Evolutionary conservation across 2,329 filamentous ascomycete genomes (phyloP).

Genomic region (Colletotrichum liriopes): DNA sequence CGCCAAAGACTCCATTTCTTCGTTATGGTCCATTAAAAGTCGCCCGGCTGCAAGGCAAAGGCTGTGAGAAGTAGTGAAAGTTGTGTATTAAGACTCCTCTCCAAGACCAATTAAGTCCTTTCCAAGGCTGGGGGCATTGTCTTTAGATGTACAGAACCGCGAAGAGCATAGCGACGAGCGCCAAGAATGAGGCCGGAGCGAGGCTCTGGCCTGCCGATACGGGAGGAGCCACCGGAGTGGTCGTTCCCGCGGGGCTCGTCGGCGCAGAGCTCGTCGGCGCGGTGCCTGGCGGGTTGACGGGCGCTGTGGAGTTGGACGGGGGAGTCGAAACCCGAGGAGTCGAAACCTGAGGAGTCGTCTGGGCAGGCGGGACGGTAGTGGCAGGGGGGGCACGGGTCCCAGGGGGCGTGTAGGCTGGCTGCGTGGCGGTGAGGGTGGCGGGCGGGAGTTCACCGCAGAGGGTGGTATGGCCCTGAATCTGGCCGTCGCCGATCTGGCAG

Average conservation of each 20-base stretch:
- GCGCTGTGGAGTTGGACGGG: constrained; percentile 37
- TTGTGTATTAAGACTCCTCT: constrained; percentile 17
- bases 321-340: constrained; percentile 64
- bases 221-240: constrained; percentile 43
- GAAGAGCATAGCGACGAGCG: constrained; percentile 53
- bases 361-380: constrained; percentile 10
- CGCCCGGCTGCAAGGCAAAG: constrained; percentile 27
- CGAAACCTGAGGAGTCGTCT: constrained; percentile 59
- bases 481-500: constrained; percentile 66
- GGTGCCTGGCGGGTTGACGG: constrained; percentile 43
- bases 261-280: constrained; percentile 17
- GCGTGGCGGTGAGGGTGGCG: constrained; percentile 26
- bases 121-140: not conserved
- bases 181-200: constrained; percentile 52
- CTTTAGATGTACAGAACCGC: constrained; percentile 54
- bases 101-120: constrained; percentile 24
- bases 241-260: constrained; percentile 22
- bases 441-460: constrained; percentile 40
- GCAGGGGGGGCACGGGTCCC: constrained; percentile 15
- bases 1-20: constrained; percentile 10
- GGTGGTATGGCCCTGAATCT: constrained; percentile 47
- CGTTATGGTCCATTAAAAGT: constrained; percentile 31
- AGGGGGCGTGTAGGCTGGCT: constrained; percentile 20
- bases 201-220: constrained; percentile 50
- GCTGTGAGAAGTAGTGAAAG: constrained; percentile 23